Evolutionary conservation across 2,329 filamentous ascomycete genomes (phyloP).

Genomic region (Beauveria asiatica): DNA sequence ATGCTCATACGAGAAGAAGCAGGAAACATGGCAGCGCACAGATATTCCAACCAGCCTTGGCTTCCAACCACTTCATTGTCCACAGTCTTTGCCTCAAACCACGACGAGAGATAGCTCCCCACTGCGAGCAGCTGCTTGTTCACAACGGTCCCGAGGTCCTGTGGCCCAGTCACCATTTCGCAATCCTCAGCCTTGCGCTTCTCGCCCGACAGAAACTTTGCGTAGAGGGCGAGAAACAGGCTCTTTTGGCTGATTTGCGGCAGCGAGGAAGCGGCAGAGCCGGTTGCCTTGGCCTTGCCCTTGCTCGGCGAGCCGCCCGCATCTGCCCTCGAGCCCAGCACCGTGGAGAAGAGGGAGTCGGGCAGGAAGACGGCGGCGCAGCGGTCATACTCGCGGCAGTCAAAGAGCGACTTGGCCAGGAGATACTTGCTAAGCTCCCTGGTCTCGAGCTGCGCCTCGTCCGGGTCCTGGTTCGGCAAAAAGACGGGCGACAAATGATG

Average conservation of each 20-base stretch:
- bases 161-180: constrained; percentile 92
- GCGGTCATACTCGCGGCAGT: constrained; percentile 89
- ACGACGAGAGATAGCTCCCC: constrained; percentile 66
- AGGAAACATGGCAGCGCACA: constrained; percentile 34
- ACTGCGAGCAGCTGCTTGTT: constrained; percentile 80
- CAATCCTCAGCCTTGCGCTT: constrained; percentile 94
- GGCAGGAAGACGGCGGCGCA: constrained; percentile 84
- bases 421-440: constrained; percentile 77
- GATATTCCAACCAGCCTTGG: constrained; percentile 90
- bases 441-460: constrained; percentile 68
- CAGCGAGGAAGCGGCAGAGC: constrained; percentile 24
- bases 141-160: constrained; percentile 72
- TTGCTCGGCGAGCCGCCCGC: constrained; percentile 47
- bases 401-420: constrained; percentile 87
- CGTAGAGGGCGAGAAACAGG: constrained; percentile 84
- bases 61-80: constrained; percentile 53
- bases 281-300: constrained; percentile 40
- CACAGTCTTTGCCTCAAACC: constrained; percentile 60
- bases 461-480: constrained; percentile 54
- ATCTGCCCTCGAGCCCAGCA: constrained; percentile 43
- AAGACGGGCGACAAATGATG: constrained; percentile 36
- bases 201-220: constrained; percentile 87
- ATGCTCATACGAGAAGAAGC: too few species aligned
- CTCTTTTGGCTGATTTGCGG: constrained; percentile 77
- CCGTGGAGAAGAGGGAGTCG: constrained; percentile 63